A percentile compares a stretch with the other conserved stretches of the same genome.
Evolutionary conservation across 176 grass and related monocot species (phyloP).

Genomic region (Alloteropsis semialata): DNA sequence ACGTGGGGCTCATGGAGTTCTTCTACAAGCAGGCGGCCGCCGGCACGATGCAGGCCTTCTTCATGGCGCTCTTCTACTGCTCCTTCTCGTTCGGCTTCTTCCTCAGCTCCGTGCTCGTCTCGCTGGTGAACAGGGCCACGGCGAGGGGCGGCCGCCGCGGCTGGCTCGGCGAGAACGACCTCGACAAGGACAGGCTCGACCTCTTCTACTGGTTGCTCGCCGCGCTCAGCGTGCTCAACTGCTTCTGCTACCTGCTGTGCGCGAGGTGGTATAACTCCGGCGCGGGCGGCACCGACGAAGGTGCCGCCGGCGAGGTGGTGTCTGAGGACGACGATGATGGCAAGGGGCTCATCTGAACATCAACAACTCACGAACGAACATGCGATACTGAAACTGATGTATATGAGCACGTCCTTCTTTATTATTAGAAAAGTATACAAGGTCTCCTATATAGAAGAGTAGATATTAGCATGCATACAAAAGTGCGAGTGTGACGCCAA

Average conservation of each 20-base stretch:
- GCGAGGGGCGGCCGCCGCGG: background rate
- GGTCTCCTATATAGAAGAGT: background rate
- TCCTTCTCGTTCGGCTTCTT: conserved; percentile 71
- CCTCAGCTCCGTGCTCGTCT: conserved; percentile 60
- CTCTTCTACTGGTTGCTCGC: conserved; percentile 53
- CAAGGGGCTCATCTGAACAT: background rate
- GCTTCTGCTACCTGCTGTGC: conserved; percentile 58
- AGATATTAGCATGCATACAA: background rate
- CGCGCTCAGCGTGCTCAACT: conserved; percentile 53
- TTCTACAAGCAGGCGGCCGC: conserved; percentile 57
- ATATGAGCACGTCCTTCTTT: background rate
- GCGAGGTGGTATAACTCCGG: conserved; percentile 43
- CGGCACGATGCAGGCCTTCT: conserved; percentile 43
- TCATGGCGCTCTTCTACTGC: conserved; percentile 65
- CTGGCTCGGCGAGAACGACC: conserved; percentile 62
- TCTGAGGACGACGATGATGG: background rate
- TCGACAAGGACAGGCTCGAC: conserved; percentile 64
- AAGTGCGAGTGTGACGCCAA: background rate
- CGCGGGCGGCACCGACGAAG: background rate
- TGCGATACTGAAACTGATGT: conserved; percentile 5
- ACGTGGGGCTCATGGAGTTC: conserved; percentile 65
- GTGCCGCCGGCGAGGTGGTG: background rate
- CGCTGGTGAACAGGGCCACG: conserved; percentile 46
- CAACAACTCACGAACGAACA: background rate
- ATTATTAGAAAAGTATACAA: background rate